These are phyloP conservation scores for Phytophthora hibernalis DNA, from an alignment of 352 stramenopile genomes.

Conservation along the genomic window DNA sequence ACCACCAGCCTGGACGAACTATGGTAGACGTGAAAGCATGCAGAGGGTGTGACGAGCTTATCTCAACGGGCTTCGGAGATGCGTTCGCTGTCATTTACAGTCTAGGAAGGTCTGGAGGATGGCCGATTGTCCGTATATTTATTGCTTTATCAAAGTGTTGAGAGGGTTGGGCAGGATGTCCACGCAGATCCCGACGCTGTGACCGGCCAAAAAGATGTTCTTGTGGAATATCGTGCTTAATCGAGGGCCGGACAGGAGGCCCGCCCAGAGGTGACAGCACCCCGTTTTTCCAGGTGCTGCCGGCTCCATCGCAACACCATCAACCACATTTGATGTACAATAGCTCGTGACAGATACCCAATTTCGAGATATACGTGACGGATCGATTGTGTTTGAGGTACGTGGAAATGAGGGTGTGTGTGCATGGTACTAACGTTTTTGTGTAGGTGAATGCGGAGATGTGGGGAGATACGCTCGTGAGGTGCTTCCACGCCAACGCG, in stretches of 20 bases:
- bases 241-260: conserved; percentile 74
- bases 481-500: conserved; percentile 79
- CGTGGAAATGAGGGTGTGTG: not conserved
- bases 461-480: conserved; percentile 72
- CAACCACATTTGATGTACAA: conserved; percentile 71
- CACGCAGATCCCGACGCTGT: conserved; percentile 61
- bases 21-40: no score
- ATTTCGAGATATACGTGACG: conserved; percentile 67
- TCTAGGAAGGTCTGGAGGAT: no score
- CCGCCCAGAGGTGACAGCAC: conserved; percentile 62
- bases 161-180: conserved; percentile 55
- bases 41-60: no score
- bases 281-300: conserved; percentile 75
- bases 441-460: conserved; percentile 75
- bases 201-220: conserved; percentile 67
- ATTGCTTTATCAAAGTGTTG: conserved; percentile 86
- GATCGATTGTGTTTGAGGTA: conserved; percentile 74
- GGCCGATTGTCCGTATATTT: conserved; percentile 92
- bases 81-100: no score
- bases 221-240: conserved; percentile 66
- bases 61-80: no score
- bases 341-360: conserved; percentile 69
- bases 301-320: conserved; percentile 66
- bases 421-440: not conserved
- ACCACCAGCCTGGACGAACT: no score